Conservation (phyloP, 2,329 filamentous ascomycete genomes). For the Phoma sp. region DNA sequence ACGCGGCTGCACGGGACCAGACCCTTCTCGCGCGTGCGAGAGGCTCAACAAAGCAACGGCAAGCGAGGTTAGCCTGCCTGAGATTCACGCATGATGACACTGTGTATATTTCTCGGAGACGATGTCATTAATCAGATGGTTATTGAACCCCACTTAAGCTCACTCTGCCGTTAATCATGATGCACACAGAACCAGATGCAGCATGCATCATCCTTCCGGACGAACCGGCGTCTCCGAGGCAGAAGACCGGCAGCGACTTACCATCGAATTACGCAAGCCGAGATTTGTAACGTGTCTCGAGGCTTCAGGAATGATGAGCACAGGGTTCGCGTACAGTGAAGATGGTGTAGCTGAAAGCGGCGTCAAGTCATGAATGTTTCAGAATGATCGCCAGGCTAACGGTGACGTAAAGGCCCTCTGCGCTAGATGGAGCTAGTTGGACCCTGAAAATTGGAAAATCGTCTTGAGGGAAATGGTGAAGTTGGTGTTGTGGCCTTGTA, state of each 20-base stretch:
- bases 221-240: not conserved
- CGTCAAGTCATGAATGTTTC: constrained; percentile 23
- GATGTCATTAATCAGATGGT: not conserved
- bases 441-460: constrained; percentile 17
- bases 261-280: constrained; percentile 22
- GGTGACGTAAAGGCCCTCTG: constrained; percentile 28
- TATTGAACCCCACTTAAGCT: not conserved
- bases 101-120: not conserved
- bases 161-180: not conserved
- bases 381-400: constrained; percentile 6
- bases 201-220: not conserved
- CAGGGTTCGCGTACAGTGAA: constrained; percentile 5
- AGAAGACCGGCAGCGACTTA: not conserved
- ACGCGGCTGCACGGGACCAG: not conserved
- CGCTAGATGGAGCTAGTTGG: constrained; percentile 12
- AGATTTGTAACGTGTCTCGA: constrained; percentile 20
- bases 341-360: constrained; percentile 23
- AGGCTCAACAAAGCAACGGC: not conserved
- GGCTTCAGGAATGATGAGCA: constrained; percentile 23
- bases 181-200: not conserved
- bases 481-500: constrained; percentile 1
- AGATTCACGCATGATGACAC: not conserved
- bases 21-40: not conserved
- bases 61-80: not conserved
- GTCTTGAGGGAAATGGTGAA: constrained; percentile 1